Base-by-base conservation (phyloP, 2,329 filamentous ascomycete genomes). In the Pseudopithomyces chartarum region DNA sequence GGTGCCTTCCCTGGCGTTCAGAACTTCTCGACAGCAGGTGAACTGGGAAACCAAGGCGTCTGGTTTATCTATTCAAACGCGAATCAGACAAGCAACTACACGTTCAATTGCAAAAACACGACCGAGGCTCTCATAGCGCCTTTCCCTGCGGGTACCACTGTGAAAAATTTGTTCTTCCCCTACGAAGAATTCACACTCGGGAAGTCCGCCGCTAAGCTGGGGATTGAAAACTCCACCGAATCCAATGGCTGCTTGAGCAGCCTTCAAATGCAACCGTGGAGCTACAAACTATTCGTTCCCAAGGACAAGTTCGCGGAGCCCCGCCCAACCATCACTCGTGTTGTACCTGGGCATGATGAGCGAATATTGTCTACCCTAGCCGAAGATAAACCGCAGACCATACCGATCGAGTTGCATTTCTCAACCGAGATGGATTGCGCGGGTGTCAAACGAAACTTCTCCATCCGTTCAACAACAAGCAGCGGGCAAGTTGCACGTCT, bases 91-190 rank as follows among this genome's bases (percentile, higher is more conserved):
- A 78, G 76, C 8, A 80, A 79, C 4, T 89, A 87, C 66, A 73
- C 73, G 1, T 87, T 87, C 55, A 80, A 88, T 64, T 89, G 87
- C 69, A 73, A 68, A n/a, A 74, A 79, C 34, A 73, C 74, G 22
- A 67, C 74, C n/a, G 71, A 73, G 3, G 83, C 83, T 1, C 78
- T 88, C 36, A 74, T 88, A 36, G 76, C 86, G 10, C 84, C 86
- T 0, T 89, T 85, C 55, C 74, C 78, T 12, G 68, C 73, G 2
- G 82, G 80, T 12, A 83, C 80, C 1, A 83, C 78, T 1, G 85
- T 89, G 58, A 85, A 83, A 66, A 88, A 87, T 63, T 67, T 89
- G 12, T 87, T 89, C 68, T 84, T 83, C 64, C 85, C 86, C 0
- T 86, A 84, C 62, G 84, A 86, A 22, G 80, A 85, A 58, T 75